Evolutionary conservation across 768 basidiomycete species (phyloP), one percentile per base, ranked within the genome.

Genomic region (Mycena capillaripes): DNA sequence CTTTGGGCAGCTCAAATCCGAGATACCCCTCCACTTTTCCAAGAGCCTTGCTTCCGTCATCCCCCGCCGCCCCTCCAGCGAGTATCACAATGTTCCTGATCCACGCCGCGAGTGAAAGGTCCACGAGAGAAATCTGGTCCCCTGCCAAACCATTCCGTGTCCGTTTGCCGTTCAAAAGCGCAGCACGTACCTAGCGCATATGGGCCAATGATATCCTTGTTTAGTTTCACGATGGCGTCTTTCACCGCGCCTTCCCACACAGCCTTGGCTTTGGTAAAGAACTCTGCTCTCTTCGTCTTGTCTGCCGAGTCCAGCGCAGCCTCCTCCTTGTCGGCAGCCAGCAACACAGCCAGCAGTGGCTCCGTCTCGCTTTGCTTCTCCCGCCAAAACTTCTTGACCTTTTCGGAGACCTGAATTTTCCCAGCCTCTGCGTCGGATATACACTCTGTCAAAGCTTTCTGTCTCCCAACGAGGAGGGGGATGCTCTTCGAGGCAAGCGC

Each of bases 81-180:
- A 95, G 83, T 59, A 76, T 79, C 25, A 91, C 88, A 5, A 95
- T 74, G 30, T 90, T 87, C 12, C 89, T 82, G 36, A 96, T 78
- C 95, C 94, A 97, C 30, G 89, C 90, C 11, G 89, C 91, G 23
- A 96, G 87, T 77, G 96, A 95, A 66, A 96, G 82, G 78, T 97
- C 96, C 17, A 92, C 93, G 56, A 95, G 82, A 8, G 92, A 95
- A 76, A 95, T 80, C 73, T 97, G 95, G 76, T 97, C 95, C 21
- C 95, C 95, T 94, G 74, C 38, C 11, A 14, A 70, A 2, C 52
- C 52, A 19, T 69, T n/a, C 53, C 14, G 19, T 21, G 9, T 27
- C 14, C 40, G 19, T 36, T 23, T 10, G 42, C 21, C 50, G 32
- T 29, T 14, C 32, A 56, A 25, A n/a, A 11, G 52, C 34, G 9